Evolutionary conservation across 1,284 basidiomycete species (phyloP), one percentile per base, ranked within the genome.

Genomic region (Ganoderma lingzhi): DNA sequence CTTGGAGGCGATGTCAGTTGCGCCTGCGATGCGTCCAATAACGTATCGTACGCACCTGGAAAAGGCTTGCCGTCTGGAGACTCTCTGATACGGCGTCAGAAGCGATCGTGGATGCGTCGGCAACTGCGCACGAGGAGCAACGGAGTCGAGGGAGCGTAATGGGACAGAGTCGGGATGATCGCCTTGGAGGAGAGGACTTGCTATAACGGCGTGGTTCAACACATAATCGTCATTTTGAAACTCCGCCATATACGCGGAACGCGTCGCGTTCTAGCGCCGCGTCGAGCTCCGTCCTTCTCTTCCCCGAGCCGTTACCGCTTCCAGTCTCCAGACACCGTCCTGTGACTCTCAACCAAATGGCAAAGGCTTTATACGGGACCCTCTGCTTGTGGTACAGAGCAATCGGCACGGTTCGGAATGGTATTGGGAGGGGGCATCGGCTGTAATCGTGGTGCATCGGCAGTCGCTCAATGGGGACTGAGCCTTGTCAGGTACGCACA

Each of bases 121-220:
- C 45, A 23, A 35, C 61, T 10, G 17, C 9, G 58, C 37, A 28
- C 39, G 41, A 65, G 59, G 17, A 44, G 30, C 28, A 12, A 48
- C 42, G 58, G 59, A 53, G 63, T 39, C 23, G 39, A 39, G 42
- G 59, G 45, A 53, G 53, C 35, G 62, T 58, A 65, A 59, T 41
- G 59, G 59, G 59, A 12, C 28, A 30, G 37, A 58, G 65, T 66
- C 56, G 62, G 61, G 64, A 56, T 32, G 66, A 66, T 65, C 56
- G 70, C 53, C 70, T 68, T 69, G 56, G 70, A 69, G 67, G 71
- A 70, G 67, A 71, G 67, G 65, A 66, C 71, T 56, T 73, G 72
- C 70, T 70, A 70, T 66, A 71, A 63, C 67, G 67, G 64, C 72
- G 68, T 71, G 68, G 68, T 71, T 67, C 64, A 73, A 70, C 72